These are phyloP conservation scores for Diaporthe sp. DNA, from an alignment of 2,329 filamentous ascomycete species.

Conservation along the genomic window DNA sequence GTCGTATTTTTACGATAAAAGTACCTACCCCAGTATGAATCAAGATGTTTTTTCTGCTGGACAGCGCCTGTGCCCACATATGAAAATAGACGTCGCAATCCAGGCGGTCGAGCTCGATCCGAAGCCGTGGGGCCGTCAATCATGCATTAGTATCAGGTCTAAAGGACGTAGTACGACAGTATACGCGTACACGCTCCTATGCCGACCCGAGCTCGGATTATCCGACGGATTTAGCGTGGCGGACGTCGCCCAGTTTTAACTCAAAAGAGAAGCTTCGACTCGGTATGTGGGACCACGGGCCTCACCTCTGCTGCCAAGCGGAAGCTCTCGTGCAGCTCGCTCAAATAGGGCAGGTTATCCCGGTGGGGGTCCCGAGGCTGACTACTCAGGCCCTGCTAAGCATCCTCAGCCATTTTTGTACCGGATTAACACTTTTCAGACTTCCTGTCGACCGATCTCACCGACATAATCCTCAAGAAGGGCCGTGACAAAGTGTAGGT, in stretches of 20 bases:
- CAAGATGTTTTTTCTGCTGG: neutral
- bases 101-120: neutral
- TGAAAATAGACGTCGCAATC: neutral
- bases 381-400: neutral
- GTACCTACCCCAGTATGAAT: neutral
- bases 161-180: neutral
- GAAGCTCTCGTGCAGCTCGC: neutral
- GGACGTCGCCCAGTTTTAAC: neutral
- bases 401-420: neutral
- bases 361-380: slow-evolving; percentile 10
- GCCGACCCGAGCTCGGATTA: neutral
- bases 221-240: neutral
- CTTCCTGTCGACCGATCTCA: neutral
- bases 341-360: neutral
- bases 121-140: neutral
- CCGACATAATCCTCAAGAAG: neutral
- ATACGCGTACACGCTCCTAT: slow-evolving; percentile 5
- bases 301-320: neutral
- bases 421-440: neutral
- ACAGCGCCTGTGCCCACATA: neutral
- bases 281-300: neutral
- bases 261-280: neutral
- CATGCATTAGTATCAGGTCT: neutral
- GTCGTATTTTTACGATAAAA: neutral
- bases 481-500: neutral